phyloP scores from a whole-genome alignment of 805 yeast genomes.

The Candida insectalens region DNA sequence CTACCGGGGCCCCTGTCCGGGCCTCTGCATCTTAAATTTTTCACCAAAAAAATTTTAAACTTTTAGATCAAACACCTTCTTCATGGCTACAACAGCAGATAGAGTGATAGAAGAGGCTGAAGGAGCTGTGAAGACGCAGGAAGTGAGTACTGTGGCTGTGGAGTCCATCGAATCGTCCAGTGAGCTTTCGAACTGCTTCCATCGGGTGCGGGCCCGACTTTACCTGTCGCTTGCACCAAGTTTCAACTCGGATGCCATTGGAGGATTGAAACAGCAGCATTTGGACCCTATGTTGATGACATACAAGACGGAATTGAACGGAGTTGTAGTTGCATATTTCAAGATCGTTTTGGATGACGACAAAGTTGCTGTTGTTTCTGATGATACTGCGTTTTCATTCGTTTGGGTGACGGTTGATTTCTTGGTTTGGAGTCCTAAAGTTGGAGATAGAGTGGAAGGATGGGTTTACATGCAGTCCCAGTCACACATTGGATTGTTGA shows the following conservation, averaged over 20 bases:
- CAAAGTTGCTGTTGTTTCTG: conserved; percentile 55
- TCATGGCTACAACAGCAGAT: not conserved
- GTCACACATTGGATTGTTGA: conserved; percentile 82
- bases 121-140: no score
- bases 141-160: not conserved
- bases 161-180: not conserved
- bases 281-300: conserved; percentile 85
- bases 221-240: conserved; percentile 87
- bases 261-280: conserved; percentile 82
- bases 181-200: conserved; percentile 63
- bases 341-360: conserved; percentile 47
- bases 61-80: not conserved
- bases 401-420: conserved; percentile 80
- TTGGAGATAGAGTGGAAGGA: conserved; percentile 86
- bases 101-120: not conserved
- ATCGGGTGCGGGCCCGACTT: conserved; percentile 45
- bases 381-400: conserved; percentile 81
- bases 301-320: conserved; percentile 59
- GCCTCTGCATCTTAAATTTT: not conserved
- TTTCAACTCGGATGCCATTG: conserved; percentile 55
- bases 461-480: conserved; percentile 84
- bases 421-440: conserved; percentile 80
- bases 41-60: not conserved
- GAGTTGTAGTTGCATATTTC: conserved; percentile 76
- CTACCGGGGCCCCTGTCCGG: not conserved